Evolutionary conservation across 176 grass and related monocot species (phyloP), one percentile per base, ranked within the genome.

Genomic region (Triticum monococcum): DNA sequence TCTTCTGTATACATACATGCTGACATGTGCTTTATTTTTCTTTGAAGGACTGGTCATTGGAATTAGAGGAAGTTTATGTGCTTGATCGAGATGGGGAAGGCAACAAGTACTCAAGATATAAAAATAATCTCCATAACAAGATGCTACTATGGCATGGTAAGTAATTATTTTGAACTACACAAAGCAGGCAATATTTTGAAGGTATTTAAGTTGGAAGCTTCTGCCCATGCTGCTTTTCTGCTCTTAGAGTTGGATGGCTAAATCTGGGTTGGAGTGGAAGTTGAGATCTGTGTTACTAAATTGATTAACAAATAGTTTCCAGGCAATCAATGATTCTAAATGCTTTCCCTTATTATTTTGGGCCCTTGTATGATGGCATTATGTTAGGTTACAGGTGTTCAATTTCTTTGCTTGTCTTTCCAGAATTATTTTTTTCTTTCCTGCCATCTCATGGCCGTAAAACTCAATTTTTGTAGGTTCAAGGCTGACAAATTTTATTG

Each of bases 61-160:
- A 95, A 89, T 84, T 98, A 81, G 96, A 98, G 75, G 96, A 98
- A 87, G 93, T 95, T 52, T 98, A 94, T 88, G 37, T 82, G 71
- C 91, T 95, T 62, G 91, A 98, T 90, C 92, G 91, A 87, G 91
- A 92, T 88, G 96, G 96, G 71, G 93, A 98, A 85, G 87, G 71
- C 81, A 84, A 83, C 78, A 98, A 90, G 64, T 95, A 91, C 84
- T 85, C 91, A 20, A 91, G 77, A 90, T 94, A 92, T 76, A 92
- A 87, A 79, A 80, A 89, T 65, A 95, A 89, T 78, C 88, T 98
- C 31, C 78, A 92, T 75, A 98, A 98, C 77, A 98, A 98, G 88
- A 98, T 98, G 96, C 90, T 98, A 28, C 78, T 98, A 62, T 98
- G 96, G 96, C 96, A 98, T 75, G 93, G 96, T 98, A 91, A 91